A percentile compares a stretch with the other conserved stretches of the same genome.
Conservation (phyloP, 139 green algal species). For the Eudorina sp. region DNA sequence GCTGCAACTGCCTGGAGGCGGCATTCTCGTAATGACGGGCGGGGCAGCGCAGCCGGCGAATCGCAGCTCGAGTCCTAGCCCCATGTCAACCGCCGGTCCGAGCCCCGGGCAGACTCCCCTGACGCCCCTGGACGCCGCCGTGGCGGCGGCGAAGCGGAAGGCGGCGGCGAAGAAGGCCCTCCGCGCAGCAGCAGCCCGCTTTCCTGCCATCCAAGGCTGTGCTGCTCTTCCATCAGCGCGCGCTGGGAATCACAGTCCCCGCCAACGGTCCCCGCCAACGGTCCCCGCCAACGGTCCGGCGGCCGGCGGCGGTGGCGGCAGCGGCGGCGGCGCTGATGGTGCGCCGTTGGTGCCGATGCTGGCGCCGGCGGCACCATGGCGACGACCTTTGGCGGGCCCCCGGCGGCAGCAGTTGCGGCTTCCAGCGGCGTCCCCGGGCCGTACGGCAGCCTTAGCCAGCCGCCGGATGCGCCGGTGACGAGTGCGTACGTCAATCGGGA, state of each 20-base stretch:
- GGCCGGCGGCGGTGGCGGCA: neutral
- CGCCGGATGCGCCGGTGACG: neutral
- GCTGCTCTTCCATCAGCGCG: constrained; percentile 17
- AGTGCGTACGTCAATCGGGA: constrained; percentile 13
- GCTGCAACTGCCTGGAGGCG: neutral
- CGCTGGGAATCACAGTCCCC: constrained; percentile 26
- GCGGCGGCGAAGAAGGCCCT: neutral
- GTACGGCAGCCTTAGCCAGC: neutral
- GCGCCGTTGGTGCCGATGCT: neutral
- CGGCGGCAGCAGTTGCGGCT: neutral
- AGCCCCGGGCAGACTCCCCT: neutral
- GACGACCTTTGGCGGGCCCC: no score
- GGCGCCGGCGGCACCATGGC: neutral
- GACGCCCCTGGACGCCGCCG: neutral
- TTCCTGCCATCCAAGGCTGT: constrained; percentile 30
- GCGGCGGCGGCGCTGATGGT: neutral
- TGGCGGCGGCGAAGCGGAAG: constrained; percentile 5
- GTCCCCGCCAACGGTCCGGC: neutral
- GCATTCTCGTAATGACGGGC: neutral
- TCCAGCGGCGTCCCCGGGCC: neutral
- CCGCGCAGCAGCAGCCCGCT: neutral
- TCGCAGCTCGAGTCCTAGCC: neutral
- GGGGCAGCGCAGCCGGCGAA: no score
- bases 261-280: no score
- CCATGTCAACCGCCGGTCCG: neutral